These are phyloP conservation scores for Aureobasidium sp. DNA, from an alignment of 2,329 filamentous ascomycete genomes.

Conservation along the genomic window DNA sequence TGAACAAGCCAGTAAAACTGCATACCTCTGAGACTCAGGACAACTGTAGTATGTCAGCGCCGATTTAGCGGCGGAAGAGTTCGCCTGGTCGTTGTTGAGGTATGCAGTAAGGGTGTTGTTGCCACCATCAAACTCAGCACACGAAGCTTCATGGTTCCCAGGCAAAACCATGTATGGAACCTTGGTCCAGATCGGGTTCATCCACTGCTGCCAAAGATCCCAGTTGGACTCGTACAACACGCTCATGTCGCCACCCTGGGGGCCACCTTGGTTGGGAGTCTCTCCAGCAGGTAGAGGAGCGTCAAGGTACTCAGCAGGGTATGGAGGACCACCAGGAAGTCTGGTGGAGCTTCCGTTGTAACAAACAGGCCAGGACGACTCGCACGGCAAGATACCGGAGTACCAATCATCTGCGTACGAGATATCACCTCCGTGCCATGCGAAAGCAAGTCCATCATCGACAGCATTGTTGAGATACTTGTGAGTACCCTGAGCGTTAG, in stretches of 20 bases:
- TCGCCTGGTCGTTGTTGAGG: slow-evolving; percentile 38
- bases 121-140: slow-evolving; percentile 44
- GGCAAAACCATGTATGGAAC: slow-evolving; percentile 46
- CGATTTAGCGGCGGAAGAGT: slow-evolving; percentile 31
- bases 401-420: slow-evolving; percentile 48
- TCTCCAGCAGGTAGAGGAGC: slow-evolving; percentile 42
- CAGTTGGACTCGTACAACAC: slow-evolving; percentile 46
- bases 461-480: slow-evolving; percentile 37
- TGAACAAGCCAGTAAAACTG: no score
- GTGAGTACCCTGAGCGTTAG: slow-evolving; percentile 45
- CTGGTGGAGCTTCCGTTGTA: slow-evolving; percentile 43
- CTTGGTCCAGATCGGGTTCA: slow-evolving; percentile 36
- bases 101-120: slow-evolving; percentile 42
- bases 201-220: slow-evolving; percentile 48
- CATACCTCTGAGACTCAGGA: slow-evolving; percentile 43
- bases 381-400: slow-evolving; percentile 45
- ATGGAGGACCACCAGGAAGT: slow-evolving; percentile 34
- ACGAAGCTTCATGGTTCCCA: slow-evolving; percentile 46
- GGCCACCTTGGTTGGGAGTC: slow-evolving; percentile 40
- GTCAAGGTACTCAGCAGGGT: slow-evolving; percentile 36
- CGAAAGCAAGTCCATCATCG: slow-evolving; percentile 43
- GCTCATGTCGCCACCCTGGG: slow-evolving; percentile 44
- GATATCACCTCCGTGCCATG: slow-evolving; percentile 49
- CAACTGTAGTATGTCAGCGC: slow-evolving; percentile 47
- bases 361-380: slow-evolving; percentile 43